phyloP scores from a whole-genome alignment of 352 stramenopile genomes.

The Phytophthora hybrid region DNA sequence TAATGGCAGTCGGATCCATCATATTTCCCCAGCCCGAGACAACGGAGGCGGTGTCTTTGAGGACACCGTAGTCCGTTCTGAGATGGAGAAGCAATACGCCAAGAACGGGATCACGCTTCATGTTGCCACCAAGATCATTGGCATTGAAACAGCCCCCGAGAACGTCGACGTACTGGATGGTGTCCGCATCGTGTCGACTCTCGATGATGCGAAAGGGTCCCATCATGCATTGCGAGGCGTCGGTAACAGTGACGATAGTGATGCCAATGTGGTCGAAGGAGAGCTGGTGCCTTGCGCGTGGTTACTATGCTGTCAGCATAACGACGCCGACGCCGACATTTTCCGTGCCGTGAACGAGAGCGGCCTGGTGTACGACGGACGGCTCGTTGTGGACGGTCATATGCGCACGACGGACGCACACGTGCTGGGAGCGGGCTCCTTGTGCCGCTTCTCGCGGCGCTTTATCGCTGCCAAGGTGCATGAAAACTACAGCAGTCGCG shows the following conservation, averaged over 20 bases:
- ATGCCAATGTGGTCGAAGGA: neutral
- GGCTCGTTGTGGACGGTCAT: conserved; percentile 88
- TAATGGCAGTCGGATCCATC: conserved; percentile 54
- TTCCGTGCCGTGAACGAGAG: conserved; percentile 92
- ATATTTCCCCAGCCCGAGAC: conserved; percentile 60
- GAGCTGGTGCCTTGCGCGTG: conserved; percentile 63
- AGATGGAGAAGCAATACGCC: conserved; percentile 68
- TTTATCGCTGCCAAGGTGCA: conserved; percentile 83
- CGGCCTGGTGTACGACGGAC: conserved; percentile 93
- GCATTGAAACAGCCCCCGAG: conserved; percentile 38
- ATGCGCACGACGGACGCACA: conserved; percentile 88
- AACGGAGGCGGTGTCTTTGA: conserved; percentile 55
- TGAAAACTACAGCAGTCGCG: conserved; percentile 79
- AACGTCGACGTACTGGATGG: conserved; percentile 53
- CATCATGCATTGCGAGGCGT: conserved; percentile 11
- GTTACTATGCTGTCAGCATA: conserved; percentile 86
- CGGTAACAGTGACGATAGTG: conserved; percentile 8
- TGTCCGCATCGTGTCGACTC: conserved; percentile 43
- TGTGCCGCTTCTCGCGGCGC: conserved; percentile 85
- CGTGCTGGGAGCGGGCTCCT: conserved; percentile 73
- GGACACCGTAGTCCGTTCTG: conserved; percentile 59
- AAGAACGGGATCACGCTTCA: conserved; percentile 47
- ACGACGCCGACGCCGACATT: conserved; percentile 88
- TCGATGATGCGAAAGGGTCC: conserved; percentile 20
- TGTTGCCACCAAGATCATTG: conserved; percentile 59